Evolutionary conservation across 805 yeast species (phyloP).

Genomic region (Huiozyma sinensis): DNA sequence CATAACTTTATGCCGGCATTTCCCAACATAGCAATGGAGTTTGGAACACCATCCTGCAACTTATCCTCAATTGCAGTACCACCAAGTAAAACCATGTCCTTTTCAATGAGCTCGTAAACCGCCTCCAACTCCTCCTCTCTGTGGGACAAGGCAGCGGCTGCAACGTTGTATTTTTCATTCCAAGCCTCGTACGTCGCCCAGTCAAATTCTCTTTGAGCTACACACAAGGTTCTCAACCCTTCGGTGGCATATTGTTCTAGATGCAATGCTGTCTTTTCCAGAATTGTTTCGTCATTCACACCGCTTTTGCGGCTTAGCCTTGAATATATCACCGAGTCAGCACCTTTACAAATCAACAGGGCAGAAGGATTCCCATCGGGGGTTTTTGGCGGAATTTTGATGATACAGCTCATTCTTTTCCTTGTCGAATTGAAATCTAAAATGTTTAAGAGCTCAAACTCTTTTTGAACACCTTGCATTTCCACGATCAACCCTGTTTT

Average conservation of each 20-base stretch:
- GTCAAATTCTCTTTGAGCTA: conserved; percentile 57
- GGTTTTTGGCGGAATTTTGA: conserved; percentile 47
- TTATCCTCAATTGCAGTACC: conserved; percentile 87
- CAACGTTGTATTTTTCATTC: conserved; percentile 52
- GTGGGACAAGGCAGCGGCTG: conserved; percentile 50
- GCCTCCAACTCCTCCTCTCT: conserved; percentile 66
- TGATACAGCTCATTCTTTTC: conserved; percentile 78
- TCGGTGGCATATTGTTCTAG: conserved; percentile 73
- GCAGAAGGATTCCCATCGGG: conserved; percentile 45
- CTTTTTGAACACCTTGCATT: conserved; percentile 60
- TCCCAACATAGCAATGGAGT: conserved; percentile 56
- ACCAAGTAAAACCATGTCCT: conserved; percentile 55
- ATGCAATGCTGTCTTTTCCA: conserved; percentile 59
- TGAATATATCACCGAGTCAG: conserved; percentile 68
- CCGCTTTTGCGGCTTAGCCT: conserved; percentile 36
- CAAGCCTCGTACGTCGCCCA: conserved; percentile 55
- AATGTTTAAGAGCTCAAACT: conserved; percentile 59
- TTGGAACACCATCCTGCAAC: conserved; percentile 81
- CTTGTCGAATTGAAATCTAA: conserved; percentile 76
- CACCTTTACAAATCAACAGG: conserved; percentile 71
- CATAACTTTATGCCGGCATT: conserved; percentile 77
- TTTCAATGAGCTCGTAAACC: conserved; percentile 64
- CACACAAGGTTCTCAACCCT: conserved; percentile 74
- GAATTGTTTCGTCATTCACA: conserved; percentile 36
- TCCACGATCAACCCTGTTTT: conserved; percentile 57